A percentile compares a stretch with the other conserved stretches of the same genome.
These are phyloP conservation scores for Blastobotrys mokoenaii DNA, from an alignment of 805 yeast genomes.

Conservation along the genomic window DNA sequence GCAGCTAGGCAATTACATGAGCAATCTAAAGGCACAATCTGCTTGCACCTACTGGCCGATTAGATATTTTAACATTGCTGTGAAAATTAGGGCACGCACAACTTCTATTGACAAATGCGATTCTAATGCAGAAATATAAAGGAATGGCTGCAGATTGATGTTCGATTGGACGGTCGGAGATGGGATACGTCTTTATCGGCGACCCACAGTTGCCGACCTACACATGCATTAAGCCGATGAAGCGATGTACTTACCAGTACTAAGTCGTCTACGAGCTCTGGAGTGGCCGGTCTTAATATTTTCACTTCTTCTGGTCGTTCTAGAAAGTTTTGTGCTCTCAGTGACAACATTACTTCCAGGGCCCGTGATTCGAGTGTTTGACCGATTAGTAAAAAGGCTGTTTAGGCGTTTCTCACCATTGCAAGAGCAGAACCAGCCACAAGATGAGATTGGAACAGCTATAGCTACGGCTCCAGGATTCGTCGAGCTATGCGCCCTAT, in stretches of 20 bases:
- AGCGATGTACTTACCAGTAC: slow-evolving; percentile 24
- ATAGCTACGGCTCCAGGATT: slow-evolving; percentile 32
- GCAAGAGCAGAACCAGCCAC: not conserved
- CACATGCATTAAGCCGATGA: too few species aligned
- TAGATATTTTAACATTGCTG: too few species aligned
- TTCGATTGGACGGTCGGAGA: too few species aligned
- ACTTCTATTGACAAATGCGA: too few species aligned
- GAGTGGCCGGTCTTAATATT: slow-evolving; percentile 29
- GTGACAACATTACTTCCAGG: slow-evolving; percentile 25
- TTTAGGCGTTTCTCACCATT: slow-evolving; percentile 5
- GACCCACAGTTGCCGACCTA: too few species aligned
- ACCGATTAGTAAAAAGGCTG: slow-evolving; percentile 12
- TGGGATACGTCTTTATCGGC: too few species aligned
- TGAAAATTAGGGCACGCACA: too few species aligned
- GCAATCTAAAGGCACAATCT: too few species aligned
- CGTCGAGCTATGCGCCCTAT: slow-evolving; percentile 55
- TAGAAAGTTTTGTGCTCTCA: slow-evolving; percentile 24
- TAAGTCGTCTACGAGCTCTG: slow-evolving; percentile 24
- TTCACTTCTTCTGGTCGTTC: slow-evolving; percentile 24
- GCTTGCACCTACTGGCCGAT: too few species aligned
- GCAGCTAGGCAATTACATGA: too few species aligned
- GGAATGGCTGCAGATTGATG: too few species aligned
- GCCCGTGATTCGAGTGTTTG: slow-evolving; percentile 20
- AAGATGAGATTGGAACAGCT: slow-evolving; percentile 7
- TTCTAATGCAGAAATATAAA: too few species aligned